Conservation (phyloP, 306 rosid genomes). For the Vicia sativa region DNA sequence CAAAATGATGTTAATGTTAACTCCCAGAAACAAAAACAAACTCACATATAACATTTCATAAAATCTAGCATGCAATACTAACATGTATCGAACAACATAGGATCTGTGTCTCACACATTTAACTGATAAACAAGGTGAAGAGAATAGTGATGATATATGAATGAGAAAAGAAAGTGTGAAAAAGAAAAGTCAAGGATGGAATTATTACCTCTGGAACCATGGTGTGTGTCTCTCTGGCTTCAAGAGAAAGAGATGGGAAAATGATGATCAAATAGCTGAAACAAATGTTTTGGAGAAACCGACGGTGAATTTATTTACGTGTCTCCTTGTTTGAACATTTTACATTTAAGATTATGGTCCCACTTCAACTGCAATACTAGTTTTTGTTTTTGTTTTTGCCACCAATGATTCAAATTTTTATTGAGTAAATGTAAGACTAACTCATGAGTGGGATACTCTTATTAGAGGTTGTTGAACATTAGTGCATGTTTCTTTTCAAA, state of each 20-base stretch:
- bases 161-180: conserved; percentile 35
- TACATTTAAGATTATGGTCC: conserved; percentile 57
- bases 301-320: conserved; percentile 44
- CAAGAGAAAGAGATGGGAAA: conserved; percentile 42
- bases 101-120: background rate
- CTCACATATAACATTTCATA: background rate
- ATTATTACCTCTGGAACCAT: conserved; percentile 63
- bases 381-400: conserved; percentile 7
- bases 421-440: background rate
- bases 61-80: conserved; percentile 32
- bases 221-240: conserved; percentile 35
- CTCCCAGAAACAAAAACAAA: conserved; percentile 28
- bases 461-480: too few species aligned
- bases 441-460: background rate
- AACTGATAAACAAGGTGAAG: background rate
- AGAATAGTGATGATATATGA: background rate
- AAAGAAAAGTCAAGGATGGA: conserved; percentile 25
- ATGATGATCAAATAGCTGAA: conserved; percentile 29
- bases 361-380: conserved; percentile 41
- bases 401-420: background rate
- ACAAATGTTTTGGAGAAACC: conserved; percentile 39
- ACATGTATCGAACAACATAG: conserved; percentile 26
- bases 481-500: too few species aligned
- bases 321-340: conserved; percentile 39
- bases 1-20: conserved; percentile 7